Evolutionary conservation across 192 early-diverging fungal genomes (phyloP).

Genomic region (Spinellus fusiger): DNA sequence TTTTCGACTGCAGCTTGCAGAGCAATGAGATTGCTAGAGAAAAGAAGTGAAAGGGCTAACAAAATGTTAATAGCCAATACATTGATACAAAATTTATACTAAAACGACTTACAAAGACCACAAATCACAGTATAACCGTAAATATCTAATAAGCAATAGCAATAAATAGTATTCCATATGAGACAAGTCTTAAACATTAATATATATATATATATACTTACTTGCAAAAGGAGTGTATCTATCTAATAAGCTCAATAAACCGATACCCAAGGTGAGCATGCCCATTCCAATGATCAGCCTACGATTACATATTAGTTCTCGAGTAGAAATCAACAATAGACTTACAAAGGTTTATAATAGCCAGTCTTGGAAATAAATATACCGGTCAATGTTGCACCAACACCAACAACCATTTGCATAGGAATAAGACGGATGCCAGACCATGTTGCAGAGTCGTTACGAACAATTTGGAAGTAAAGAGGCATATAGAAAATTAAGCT

Average conservation of each 20-base stretch:
- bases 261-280: constrained; percentile 54
- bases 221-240: constrained; percentile 13
- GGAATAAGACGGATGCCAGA: constrained; percentile 36
- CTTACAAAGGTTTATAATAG: constrained; percentile 20
- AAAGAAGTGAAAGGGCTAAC: constrained; percentile 23
- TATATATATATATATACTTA: too few species aligned
- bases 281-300: constrained; percentile 47
- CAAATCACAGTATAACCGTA: constrained; percentile 24
- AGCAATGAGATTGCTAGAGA: constrained; percentile 28
- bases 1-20: constrained; percentile 26
- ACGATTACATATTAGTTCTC: not conserved
- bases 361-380: constrained; percentile 17
- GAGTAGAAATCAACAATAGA: not conserved
- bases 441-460: constrained; percentile 47
- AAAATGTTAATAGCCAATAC: not conserved
- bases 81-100: not conserved
- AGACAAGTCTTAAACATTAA: not conserved
- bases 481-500: constrained; percentile 31
- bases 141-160: constrained; percentile 4
- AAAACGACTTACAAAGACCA: constrained; percentile 1
- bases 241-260: constrained; percentile 61
- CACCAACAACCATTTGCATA: constrained; percentile 25
- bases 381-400: constrained; percentile 16
- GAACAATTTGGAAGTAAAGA: constrained; percentile 51
- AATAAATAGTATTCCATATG: not conserved